Conservation (phyloP, 768 basidiomycete genomes). For the Dacryopinax spathularia region DNA sequence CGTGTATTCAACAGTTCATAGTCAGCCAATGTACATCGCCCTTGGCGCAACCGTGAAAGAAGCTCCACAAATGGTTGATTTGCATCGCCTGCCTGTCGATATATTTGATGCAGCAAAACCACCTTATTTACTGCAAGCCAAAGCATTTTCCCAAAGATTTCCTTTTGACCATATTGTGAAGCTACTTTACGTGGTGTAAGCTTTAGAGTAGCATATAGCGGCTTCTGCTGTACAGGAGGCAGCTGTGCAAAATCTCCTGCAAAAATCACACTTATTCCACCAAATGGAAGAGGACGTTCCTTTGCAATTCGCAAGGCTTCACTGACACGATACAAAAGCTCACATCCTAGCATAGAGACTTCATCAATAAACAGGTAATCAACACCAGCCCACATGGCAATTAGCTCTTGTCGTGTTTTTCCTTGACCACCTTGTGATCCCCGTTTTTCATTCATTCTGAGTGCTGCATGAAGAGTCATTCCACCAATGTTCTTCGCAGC, state of each 20-base stretch:
- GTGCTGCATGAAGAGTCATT: conserved; percentile 28
- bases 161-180: conserved; percentile 13
- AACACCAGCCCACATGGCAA: conserved; percentile 28
- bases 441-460: conserved; percentile 15
- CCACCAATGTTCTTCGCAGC: conserved; percentile 30
- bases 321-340: conserved; percentile 23
- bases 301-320: conserved; percentile 23
- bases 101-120: conserved; percentile 18
- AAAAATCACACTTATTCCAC: conserved; percentile 31
- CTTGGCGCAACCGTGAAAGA: conserved; percentile 29
- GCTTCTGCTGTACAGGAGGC: conserved; percentile 24
- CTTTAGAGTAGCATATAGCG: conserved; percentile 19
- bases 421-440: not conserved
- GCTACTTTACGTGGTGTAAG: not conserved
- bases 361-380: conserved; percentile 30
- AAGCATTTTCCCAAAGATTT: conserved; percentile 22
- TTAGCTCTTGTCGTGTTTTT: conserved; percentile 13
- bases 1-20: conserved; percentile 28
- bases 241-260: conserved; percentile 34
- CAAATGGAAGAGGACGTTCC: conserved; percentile 20
- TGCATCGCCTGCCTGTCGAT: conserved; percentile 19
- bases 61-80: conserved; percentile 17
- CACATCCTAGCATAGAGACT: conserved; percentile 28
- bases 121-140: conserved; percentile 25
- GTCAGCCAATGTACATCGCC: conserved; percentile 28